phyloP scores from a whole-genome alignment of 345 rosid species.

The Barbarea vulgaris region DNA sequence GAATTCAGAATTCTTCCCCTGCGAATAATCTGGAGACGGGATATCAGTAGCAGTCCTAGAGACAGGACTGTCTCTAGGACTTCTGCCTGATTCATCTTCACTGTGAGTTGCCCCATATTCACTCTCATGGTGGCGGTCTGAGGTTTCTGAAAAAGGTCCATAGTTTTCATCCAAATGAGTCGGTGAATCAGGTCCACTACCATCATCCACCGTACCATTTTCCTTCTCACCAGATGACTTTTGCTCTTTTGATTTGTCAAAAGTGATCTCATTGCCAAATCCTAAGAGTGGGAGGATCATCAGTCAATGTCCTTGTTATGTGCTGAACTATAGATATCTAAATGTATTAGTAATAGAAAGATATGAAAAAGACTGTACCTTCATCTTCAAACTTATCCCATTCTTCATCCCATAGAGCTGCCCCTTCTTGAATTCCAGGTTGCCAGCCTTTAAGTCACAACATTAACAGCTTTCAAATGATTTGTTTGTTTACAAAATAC shows the following conservation, averaged over 20 bases:
- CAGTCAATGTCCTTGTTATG: slow-evolving; percentile 18
- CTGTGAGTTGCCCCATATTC: slow-evolving; percentile 66
- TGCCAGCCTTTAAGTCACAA: slow-evolving; percentile 77
- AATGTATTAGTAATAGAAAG: slow-evolving; percentile 17
- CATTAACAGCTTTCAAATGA: slow-evolving; percentile 27
- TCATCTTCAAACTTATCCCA: slow-evolving; percentile 99
- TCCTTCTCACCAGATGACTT: slow-evolving; percentile 50
- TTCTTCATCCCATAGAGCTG: slow-evolving; percentile 95
- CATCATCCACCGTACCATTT: slow-evolving; percentile 53
- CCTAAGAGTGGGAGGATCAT: slow-evolving; percentile 53
- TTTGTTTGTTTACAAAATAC: slow-evolving; percentile 3
- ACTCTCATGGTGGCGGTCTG: slow-evolving; percentile 55
- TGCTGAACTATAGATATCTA: slow-evolving; percentile 7
- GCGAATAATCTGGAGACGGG: slow-evolving; percentile 70
- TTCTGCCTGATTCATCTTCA: slow-evolving; percentile 83
- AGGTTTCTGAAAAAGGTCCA: slow-evolving; percentile 46
- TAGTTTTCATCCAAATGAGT: slow-evolving; percentile 55
- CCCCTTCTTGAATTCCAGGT: slow-evolving; percentile 91
- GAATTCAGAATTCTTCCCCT: slow-evolving; percentile 64
- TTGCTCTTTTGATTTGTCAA: slow-evolving; percentile 57
- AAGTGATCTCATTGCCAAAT: slow-evolving; percentile 73
- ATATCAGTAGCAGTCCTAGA: slow-evolving; percentile 62
- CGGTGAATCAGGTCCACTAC: slow-evolving; percentile 52
- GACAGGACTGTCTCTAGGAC: slow-evolving; percentile 79
- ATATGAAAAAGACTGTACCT: slow-evolving; percentile 50